Evolutionary conservation across 192 early-diverging fungal genomes (phyloP).

Genomic region (Coemansia sp.): DNA sequence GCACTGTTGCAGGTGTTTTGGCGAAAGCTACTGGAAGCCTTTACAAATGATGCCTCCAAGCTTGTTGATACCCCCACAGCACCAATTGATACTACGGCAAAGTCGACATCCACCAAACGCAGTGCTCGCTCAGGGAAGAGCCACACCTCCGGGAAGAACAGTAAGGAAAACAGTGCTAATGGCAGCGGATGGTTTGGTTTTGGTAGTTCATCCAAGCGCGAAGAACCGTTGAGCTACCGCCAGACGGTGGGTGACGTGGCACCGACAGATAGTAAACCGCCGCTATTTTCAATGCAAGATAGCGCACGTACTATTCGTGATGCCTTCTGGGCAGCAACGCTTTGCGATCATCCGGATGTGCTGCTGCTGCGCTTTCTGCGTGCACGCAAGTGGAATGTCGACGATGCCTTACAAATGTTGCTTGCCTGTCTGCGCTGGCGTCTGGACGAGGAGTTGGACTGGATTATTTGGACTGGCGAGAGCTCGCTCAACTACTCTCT

Average conservation of each 20-base stretch:
- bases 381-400: conserved; percentile 85
- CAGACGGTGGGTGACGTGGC: conserved; percentile 35
- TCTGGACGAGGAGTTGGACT: conserved; percentile 57
- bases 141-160: neutral
- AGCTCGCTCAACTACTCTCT: conserved; percentile 50
- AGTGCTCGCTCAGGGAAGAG: conserved; percentile 13
- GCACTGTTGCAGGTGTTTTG: conserved; percentile 55
- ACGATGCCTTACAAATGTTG: conserved; percentile 72
- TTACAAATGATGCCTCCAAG: conserved; percentile 19
- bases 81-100: conserved; percentile 1
- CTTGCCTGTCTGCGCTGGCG: conserved; percentile 74
- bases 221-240: conserved; percentile 14
- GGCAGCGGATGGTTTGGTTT: conserved; percentile 35
- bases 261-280: conserved; percentile 19
- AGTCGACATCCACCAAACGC: conserved; percentile 11
- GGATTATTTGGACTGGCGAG: conserved; percentile 61
- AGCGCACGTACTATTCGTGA: conserved; percentile 46
- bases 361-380: conserved; percentile 79
- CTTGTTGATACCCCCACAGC: conserved; percentile 9
- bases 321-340: conserved; percentile 63
- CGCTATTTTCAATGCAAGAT: conserved; percentile 6
- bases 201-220: conserved; percentile 22
- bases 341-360: conserved; percentile 69
- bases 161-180: neutral
- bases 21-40: conserved; percentile 45